These are phyloP conservation scores for Tuber aestivum DNA, from an alignment of 495 filamentous ascomycete species.

Conservation along the genomic window DNA sequence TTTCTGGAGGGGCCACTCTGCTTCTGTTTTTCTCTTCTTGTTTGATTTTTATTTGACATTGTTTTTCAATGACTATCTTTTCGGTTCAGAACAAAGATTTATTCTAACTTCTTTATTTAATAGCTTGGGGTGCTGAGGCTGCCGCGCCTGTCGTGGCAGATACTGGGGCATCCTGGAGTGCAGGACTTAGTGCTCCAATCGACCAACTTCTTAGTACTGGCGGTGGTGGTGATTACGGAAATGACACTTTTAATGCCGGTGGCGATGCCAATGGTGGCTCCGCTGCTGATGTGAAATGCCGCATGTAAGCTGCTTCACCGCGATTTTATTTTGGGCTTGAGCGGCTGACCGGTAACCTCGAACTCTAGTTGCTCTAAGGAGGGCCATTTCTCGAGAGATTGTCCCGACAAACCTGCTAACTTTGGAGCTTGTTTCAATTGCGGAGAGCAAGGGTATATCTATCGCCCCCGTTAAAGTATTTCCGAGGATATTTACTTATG, in stretches of 20 bases:
- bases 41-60: not conserved
- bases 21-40: not conserved
- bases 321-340: slow-evolving; percentile 5
- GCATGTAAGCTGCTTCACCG: slow-evolving; percentile 46
- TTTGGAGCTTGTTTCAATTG: slow-evolving; percentile 70
- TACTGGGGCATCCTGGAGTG: not conserved
- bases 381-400: slow-evolving; percentile 54
- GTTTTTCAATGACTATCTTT: slow-evolving; percentile 11
- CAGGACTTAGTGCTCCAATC: not conserved
- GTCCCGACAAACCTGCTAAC: slow-evolving; percentile 59
- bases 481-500: slow-evolving; percentile 23
- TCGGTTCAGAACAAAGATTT: not conserved
- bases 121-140: slow-evolving; percentile 41
- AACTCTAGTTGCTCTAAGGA: slow-evolving; percentile 35
- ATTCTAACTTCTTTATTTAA: not conserved
- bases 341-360: slow-evolving; percentile 3
- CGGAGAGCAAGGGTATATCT: slow-evolving; percentile 59
- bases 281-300: slow-evolving; percentile 33
- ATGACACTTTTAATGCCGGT: slow-evolving; percentile 5
- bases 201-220: slow-evolving; percentile 9
- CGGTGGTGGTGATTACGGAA: not conserved
- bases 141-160: not conserved
- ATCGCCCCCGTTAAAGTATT: not conserved
- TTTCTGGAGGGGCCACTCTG: not conserved
- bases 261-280: slow-evolving; percentile 2